A percentile compares a stretch with the other conserved stretches of the same genome.
Evolutionary conservation across 306 rosid species (phyloP).

Genomic region (Alnus rubra): DNA sequence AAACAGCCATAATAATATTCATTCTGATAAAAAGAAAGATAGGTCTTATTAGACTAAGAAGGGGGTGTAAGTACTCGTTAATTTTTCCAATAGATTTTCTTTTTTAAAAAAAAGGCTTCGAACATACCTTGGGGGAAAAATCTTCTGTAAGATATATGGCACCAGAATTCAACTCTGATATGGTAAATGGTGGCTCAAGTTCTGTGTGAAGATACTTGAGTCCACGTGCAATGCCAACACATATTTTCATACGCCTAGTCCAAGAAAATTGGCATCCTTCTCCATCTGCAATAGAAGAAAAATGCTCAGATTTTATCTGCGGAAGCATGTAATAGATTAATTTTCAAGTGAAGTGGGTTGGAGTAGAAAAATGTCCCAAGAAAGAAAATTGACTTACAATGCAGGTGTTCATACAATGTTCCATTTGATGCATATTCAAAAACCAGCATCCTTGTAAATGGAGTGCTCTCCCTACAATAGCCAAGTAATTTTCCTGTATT

Average conservation of each 20-base stretch:
- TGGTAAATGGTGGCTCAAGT: slow-evolving; percentile 89
- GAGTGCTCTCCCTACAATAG: slow-evolving; percentile 79
- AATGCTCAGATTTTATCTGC: slow-evolving; percentile 28
- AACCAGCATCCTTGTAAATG: slow-evolving; percentile 94
- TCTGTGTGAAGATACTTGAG: slow-evolving; percentile 86
- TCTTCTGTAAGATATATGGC: slow-evolving; percentile 96
- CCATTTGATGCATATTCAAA: slow-evolving; percentile 96
- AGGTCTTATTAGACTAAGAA: background rate
- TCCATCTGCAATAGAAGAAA: slow-evolving; percentile 52
- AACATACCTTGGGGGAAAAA: slow-evolving; percentile 84
- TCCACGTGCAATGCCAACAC: slow-evolving; percentile 84
- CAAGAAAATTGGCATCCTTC: slow-evolving; percentile 92
- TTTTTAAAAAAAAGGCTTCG: background rate
- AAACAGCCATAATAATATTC: background rate
- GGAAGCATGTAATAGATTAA: slow-evolving; percentile 6
- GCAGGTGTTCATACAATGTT: slow-evolving; percentile 83
- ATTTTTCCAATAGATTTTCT: background rate
- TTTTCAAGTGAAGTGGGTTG: background rate
- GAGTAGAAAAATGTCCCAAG: slow-evolving; percentile 6
- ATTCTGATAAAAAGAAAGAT: background rate
- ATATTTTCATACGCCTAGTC: slow-evolving; percentile 85
- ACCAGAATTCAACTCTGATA: slow-evolving; percentile 87
- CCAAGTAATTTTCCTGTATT: slow-evolving; percentile 84
- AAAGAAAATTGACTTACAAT: slow-evolving; percentile 59
- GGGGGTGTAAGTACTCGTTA: background rate